A percentile compares a stretch with the other conserved stretches of the same genome.
phyloP scores from a whole-genome alignment of 768 basidiomycete species.

The Podaxis sp. region DNA sequence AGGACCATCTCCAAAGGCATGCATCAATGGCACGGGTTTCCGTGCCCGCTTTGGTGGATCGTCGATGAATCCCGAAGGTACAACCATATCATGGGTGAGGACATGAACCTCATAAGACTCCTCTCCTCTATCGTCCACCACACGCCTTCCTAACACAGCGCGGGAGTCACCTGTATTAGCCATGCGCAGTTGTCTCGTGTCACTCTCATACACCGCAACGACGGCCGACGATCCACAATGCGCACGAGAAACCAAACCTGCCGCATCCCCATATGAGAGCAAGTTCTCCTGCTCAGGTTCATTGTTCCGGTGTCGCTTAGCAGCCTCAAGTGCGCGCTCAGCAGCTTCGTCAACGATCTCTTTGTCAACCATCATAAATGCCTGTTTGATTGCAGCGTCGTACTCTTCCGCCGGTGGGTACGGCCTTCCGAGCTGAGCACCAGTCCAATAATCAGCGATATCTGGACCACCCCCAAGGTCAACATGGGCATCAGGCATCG shows the following conservation, averaged over 20 bases:
- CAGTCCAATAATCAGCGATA: not conserved
- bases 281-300: not conserved
- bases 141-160: constrained; percentile 42
- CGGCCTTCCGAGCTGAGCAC: constrained; percentile 11
- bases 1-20: constrained; percentile 42
- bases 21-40: constrained; percentile 7
- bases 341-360: constrained; percentile 32
- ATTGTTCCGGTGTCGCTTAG: constrained; percentile 8
- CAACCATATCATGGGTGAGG: constrained; percentile 38
- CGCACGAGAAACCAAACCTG: constrained; percentile 27
- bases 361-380: constrained; percentile 36
- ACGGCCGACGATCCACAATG: constrained; percentile 40
- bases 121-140: constrained; percentile 18
- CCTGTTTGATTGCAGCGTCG: constrained; percentile 29
- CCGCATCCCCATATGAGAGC: constrained; percentile 23
- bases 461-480: constrained; percentile 11
- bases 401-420: constrained; percentile 25
- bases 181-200: constrained; percentile 32
- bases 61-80: constrained; percentile 3
- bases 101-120: constrained; percentile 33
- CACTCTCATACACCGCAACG: constrained; percentile 39
- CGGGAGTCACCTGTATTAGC: constrained; percentile 45
- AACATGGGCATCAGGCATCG: constrained; percentile 10
- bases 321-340: constrained; percentile 19
- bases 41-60: not conserved